A percentile compares a stretch with the other conserved stretches of the same genome.
These are phyloP conservation scores for Acanthamoeba healyi DNA, from an alignment of 208 protist genomes.

Conservation along the genomic window DNA sequence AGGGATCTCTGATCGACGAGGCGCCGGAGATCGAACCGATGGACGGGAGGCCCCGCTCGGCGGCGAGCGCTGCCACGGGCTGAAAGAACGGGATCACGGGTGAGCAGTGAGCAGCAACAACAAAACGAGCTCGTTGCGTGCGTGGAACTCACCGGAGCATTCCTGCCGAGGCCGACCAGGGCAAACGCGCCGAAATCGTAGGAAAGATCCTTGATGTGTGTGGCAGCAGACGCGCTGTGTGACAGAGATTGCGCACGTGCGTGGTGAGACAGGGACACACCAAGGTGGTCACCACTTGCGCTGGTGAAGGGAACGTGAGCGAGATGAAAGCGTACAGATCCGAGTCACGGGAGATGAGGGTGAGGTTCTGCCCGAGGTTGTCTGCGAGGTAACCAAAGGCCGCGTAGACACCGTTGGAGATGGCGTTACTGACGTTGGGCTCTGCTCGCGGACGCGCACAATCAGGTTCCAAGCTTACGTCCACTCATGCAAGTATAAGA, in stretches of 20 bases:
- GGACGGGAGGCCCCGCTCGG: background rate
- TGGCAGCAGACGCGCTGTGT: no score
- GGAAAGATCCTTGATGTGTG: background rate
- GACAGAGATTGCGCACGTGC: no score
- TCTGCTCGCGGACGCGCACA: no score
- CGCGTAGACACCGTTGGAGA: background rate
- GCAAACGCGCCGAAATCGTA: background rate
- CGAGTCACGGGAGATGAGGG: background rate
- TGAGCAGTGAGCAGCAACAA: no score
- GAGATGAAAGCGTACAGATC: no score
- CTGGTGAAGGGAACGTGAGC: no score
- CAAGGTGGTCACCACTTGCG: no score
- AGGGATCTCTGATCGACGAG: background rate
- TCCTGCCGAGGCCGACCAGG: background rate
- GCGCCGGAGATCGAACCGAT: background rate
- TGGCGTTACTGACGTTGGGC: background rate
- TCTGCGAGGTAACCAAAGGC: background rate
- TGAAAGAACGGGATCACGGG: no score
- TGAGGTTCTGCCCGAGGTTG: background rate
- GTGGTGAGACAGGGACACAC: no score
- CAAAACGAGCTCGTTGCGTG: no score
- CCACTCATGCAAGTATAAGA: no score
- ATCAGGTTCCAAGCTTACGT: no score
- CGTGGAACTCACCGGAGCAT: background rate
- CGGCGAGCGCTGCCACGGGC: background rate